These are phyloP conservation scores for Chamaecrista fasciculata DNA, from an alignment of 306 rosid genomes.

Conservation along the genomic window DNA sequence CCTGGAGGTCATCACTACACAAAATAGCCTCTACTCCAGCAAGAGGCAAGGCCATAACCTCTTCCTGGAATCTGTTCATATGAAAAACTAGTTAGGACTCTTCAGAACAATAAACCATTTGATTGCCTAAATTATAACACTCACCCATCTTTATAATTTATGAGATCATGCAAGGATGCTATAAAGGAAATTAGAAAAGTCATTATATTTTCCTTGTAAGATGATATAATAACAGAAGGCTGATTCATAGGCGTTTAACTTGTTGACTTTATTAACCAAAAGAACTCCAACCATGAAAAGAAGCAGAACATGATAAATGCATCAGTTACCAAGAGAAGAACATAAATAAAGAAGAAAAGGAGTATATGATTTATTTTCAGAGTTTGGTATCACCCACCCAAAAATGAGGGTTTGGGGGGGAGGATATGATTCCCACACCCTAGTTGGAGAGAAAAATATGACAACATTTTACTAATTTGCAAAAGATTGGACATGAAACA, in stretches of 20 bases:
- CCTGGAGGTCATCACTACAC: constrained; percentile 81
- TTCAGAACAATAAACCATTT: background rate
- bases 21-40: constrained; percentile 84
- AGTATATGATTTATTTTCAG: background rate
- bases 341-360: background rate
- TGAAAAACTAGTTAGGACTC: constrained; percentile 12
- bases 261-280: background rate
- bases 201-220: background rate
- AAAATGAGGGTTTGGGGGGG: no score
- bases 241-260: background rate
- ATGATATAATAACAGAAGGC: background rate
- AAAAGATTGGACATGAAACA: background rate
- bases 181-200: background rate
- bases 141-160: background rate
- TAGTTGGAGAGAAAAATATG: background rate
- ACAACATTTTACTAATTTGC: background rate
- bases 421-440: no score
- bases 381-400: background rate
- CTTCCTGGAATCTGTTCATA: constrained; percentile 69
- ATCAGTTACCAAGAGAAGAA: background rate
- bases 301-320: background rate
- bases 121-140: background rate
- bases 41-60: constrained; percentile 79
- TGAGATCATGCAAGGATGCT: background rate
- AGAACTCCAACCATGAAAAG: background rate